Evolutionary conservation across 441 rosid genomes (phyloP).

Genomic region (Raphanus hybrid): DNA sequence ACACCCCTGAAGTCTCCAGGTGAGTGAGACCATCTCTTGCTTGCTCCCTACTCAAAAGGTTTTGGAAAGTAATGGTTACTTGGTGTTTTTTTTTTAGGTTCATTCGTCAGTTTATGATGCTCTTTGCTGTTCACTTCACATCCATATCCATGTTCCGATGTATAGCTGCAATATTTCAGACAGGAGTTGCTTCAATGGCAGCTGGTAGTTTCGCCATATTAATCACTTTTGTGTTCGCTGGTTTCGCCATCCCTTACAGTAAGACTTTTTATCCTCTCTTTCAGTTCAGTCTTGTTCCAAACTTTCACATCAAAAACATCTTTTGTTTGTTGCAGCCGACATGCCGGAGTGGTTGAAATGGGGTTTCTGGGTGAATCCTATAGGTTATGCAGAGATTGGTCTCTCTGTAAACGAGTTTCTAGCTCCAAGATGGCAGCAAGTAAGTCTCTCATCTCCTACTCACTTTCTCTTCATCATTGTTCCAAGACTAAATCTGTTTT

Average conservation of each 20-base stretch:
- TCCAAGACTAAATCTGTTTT: background rate
- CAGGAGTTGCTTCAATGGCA: constrained; percentile 43
- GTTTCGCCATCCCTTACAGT: constrained; percentile 52
- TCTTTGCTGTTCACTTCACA: constrained; percentile 48
- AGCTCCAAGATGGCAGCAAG: constrained; percentile 63
- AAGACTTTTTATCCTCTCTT: constrained; percentile 12
- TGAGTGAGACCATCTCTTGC: constrained; percentile 28
- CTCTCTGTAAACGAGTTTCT: constrained; percentile 53
- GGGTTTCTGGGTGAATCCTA: constrained; percentile 56
- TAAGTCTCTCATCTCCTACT: constrained; percentile 12
- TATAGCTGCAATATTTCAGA: constrained; percentile 51
- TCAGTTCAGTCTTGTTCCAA: background rate
- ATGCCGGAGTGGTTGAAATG: constrained; percentile 60
- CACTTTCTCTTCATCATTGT: background rate
- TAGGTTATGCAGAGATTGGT: constrained; percentile 56
- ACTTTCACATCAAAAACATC: background rate
- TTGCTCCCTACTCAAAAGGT: background rate
- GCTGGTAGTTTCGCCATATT: constrained; percentile 48
- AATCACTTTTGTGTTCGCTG: constrained; percentile 43
- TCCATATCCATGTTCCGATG: constrained; percentile 55
- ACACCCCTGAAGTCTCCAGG: constrained; percentile 54
- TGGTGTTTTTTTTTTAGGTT: constrained; percentile 43
- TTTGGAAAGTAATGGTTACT: background rate
- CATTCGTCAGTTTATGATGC: constrained; percentile 51
- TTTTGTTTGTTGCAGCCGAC: constrained; percentile 41